phyloP scores from a whole-genome alignment of 2,329 filamentous ascomycete genomes.

The Leptographium lundbergii region DNA sequence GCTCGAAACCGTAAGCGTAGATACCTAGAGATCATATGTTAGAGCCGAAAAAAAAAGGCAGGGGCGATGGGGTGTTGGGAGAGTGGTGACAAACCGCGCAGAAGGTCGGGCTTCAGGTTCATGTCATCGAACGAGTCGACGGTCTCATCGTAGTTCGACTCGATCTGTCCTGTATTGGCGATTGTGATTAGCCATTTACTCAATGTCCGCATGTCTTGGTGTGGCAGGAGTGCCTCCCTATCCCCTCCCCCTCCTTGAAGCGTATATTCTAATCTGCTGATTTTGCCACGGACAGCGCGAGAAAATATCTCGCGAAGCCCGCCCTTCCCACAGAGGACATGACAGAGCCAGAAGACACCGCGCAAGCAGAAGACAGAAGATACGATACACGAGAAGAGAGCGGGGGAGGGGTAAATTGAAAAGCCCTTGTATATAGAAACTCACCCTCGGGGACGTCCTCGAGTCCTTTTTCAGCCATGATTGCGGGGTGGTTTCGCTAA shows the following conservation, averaged over 20 bases:
- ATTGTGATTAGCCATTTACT: conserved; percentile 5
- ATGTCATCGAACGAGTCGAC: conserved; percentile 99
- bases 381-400: not conserved
- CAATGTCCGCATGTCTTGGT: not conserved
- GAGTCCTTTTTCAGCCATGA: conserved; percentile 99
- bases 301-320: not conserved
- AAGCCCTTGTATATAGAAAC: conserved; percentile 23
- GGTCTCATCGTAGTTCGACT: conserved; percentile 99
- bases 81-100: conserved; percentile 56
- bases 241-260: not conserved
- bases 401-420: not conserved
- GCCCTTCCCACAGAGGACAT: not conserved
- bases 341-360: not conserved
- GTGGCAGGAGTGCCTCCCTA: not conserved
- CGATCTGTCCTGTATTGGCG: conserved; percentile 70
- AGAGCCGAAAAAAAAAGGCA: not conserved
- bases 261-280: not conserved
- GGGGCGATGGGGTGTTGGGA: too few species aligned
- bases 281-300: not conserved
- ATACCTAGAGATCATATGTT: conserved; percentile 46
- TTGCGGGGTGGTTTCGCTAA: conserved; percentile 53
- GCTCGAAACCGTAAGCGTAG: conserved; percentile 99
- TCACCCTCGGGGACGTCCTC: conserved; percentile 93
- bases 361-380: not conserved
- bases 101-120: conserved; percentile 92